Percentiles rank a stretch among this genome's conserved stretches.
Conservation (phyloP, 148 eudicot genomes). For the Chenopodium berlandieri region DNA sequence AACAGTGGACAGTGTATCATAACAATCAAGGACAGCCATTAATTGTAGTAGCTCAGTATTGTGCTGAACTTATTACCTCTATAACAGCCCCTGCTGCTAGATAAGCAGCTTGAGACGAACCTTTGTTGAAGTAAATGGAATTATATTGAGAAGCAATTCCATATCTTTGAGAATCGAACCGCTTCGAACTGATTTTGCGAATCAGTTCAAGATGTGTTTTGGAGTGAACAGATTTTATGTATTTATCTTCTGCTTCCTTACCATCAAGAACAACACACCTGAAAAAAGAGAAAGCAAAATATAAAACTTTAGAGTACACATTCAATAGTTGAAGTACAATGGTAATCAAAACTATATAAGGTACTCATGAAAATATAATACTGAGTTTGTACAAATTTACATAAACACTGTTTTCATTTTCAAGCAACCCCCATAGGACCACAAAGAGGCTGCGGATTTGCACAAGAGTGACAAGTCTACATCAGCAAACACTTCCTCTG, state of each 20-base stretch:
- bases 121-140: slow-evolving; percentile 82
- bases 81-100: slow-evolving; percentile 94
- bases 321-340: slow-evolving; percentile 4
- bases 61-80: slow-evolving; percentile 48
- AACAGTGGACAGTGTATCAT: neutral
- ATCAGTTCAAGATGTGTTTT: slow-evolving; percentile 63
- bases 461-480: neutral
- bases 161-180: slow-evolving; percentile 41
- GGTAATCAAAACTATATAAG: neutral
- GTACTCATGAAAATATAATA: neutral
- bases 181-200: slow-evolving; percentile 64
- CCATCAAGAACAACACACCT: slow-evolving; percentile 75
- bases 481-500: neutral
- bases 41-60: slow-evolving; percentile 6
- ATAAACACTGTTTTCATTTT: neutral
- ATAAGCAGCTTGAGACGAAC: slow-evolving; percentile 88
- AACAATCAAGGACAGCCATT: neutral
- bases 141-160: slow-evolving; percentile 55
- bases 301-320: neutral
- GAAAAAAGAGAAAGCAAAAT: slow-evolving; percentile 19
- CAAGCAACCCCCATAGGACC: neutral
- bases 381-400: neutral
- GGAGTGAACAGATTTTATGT: slow-evolving; percentile 76
- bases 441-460: neutral
- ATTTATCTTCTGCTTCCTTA: slow-evolving; percentile 70